Evolutionary conservation across 2,329 filamentous ascomycete species (phyloP).

Genomic region (Teratosphaeria gauchensis): DNA sequence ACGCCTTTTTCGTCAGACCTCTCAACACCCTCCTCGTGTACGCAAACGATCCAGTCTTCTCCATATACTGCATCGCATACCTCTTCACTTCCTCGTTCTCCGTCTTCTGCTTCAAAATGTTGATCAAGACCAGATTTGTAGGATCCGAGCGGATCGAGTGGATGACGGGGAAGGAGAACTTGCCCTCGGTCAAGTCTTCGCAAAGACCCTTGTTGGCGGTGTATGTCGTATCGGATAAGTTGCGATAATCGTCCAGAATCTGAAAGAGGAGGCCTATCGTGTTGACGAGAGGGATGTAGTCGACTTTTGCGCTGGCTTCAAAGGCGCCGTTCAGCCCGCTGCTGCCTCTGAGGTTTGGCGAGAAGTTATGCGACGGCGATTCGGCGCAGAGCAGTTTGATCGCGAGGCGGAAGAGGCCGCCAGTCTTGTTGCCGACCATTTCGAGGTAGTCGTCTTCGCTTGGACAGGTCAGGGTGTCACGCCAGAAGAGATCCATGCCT

Average conservation of each 20-base stretch:
- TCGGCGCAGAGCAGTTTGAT: slow-evolving; percentile 85
- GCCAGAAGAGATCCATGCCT: slow-evolving; percentile 87
- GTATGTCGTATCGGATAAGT: slow-evolving; percentile 58
- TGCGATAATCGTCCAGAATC: slow-evolving; percentile 89
- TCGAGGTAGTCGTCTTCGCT: slow-evolving; percentile 86
- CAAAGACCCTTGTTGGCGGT: slow-evolving; percentile 84
- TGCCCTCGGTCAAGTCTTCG: slow-evolving; percentile 92
- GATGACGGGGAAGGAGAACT: slow-evolving; percentile 93
- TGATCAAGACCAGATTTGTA: slow-evolving; percentile 68
- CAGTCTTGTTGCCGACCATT: slow-evolving; percentile 88
- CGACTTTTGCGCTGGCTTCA: slow-evolving; percentile 28
- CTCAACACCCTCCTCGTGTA: slow-evolving; percentile 59
- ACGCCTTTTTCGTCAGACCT: slow-evolving; percentile 35
- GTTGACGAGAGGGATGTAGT: slow-evolving; percentile 78
- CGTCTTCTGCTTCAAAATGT: slow-evolving; percentile 86
- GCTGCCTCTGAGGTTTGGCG: slow-evolving; percentile 4
- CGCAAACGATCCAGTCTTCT: slow-evolving; percentile 69
- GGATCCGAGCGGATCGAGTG: slow-evolving; percentile 77
- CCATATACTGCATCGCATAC: slow-evolving; percentile 86
- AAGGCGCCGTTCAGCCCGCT: background rate
- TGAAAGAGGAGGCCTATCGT: slow-evolving; percentile 79
- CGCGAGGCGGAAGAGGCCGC: slow-evolving; percentile 72
- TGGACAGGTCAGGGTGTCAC: slow-evolving; percentile 73
- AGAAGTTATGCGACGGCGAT: slow-evolving; percentile 30
- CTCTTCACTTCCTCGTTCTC: slow-evolving; percentile 77